Conservation (phyloP, 2,329 filamentous ascomycete genomes). For the Exophiala xenobiotica region DNA sequence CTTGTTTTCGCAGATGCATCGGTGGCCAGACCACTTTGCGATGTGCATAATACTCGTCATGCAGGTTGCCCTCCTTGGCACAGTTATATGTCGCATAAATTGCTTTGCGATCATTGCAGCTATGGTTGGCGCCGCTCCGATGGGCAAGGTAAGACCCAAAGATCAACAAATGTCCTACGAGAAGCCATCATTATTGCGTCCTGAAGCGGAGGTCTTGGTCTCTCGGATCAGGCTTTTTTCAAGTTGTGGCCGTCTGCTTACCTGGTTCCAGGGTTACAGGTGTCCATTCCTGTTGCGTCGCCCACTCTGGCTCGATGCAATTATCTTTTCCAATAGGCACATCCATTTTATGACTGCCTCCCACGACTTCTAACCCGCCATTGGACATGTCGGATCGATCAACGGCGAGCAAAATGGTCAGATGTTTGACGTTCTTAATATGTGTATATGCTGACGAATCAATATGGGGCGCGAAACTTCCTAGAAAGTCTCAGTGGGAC, state of each 20-base stretch:
- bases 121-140: conserved; percentile 39
- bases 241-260: conserved; percentile 27
- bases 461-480: conserved; percentile 43
- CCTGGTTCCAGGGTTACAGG: conserved; percentile 38
- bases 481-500: conserved; percentile 24
- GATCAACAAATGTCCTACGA: conserved; percentile 40
- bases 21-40: conserved; percentile 43
- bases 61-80: conserved; percentile 42
- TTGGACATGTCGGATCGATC: conserved; percentile 39
- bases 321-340: conserved; percentile 38
- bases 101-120: conserved; percentile 38
- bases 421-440: conserved; percentile 43
- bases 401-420: conserved; percentile 43
- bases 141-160: conserved; percentile 45
- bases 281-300: conserved; percentile 37
- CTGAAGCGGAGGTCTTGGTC: too few relatives aligned
- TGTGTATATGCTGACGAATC: conserved; percentile 46
- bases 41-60: conserved; percentile 44
- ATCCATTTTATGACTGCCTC: conserved; percentile 39
- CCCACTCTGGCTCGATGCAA: conserved; percentile 40
- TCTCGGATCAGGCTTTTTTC: too few relatives aligned
- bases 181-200: too few relatives aligned
- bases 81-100: conserved; percentile 48
- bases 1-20: conserved; percentile 40
- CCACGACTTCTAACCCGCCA: conserved; percentile 43